A percentile compares a stretch with the other conserved stretches of the same genome.
Conservation (phyloP, 805 yeast genomes). For the Candida dendrica region DNA sequence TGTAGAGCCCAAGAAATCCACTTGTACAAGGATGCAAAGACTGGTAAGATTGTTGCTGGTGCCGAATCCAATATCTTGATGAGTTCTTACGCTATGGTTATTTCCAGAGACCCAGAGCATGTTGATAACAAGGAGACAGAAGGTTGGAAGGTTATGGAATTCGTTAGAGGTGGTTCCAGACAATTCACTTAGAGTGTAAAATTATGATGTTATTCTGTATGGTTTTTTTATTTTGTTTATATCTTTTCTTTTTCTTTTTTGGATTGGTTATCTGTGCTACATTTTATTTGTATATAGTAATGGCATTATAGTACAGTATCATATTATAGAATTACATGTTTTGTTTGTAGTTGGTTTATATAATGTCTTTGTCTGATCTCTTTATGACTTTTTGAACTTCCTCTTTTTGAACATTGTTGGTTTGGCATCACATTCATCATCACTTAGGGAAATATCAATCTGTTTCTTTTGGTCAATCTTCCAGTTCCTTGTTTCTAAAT, state of each 20-base stretch:
- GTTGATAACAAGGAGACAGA: slow-evolving; percentile 85
- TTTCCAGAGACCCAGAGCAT: slow-evolving; percentile 89
- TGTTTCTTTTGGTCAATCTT: slow-evolving; percentile 13
- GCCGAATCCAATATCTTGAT: slow-evolving; percentile 86
- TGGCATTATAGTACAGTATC: neutral
- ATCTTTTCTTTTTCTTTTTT: too few relatives aligned
- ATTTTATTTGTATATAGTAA: neutral
- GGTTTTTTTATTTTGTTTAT: neutral
- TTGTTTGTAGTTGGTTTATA: neutral
- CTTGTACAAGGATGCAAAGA: slow-evolving; percentile 78
- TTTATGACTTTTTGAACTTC: slow-evolving; percentile 5
- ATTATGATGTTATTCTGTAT: neutral
- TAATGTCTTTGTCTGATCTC: neutral
- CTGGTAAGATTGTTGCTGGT: slow-evolving; percentile 95
- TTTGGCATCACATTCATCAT: slow-evolving; percentile 7
- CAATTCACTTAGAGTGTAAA: slow-evolving; percentile 37
- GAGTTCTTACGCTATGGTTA: slow-evolving; percentile 93
- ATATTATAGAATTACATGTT: neutral
- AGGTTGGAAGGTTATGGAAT: slow-evolving; percentile 95
- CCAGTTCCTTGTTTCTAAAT: slow-evolving; percentile 23
- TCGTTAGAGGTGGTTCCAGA: slow-evolving; percentile 89
- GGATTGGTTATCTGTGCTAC: neutral
- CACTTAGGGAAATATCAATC: slow-evolving; percentile 7
- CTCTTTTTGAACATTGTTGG: slow-evolving; percentile 15
- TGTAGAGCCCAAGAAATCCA: slow-evolving; percentile 97